A percentile compares a stretch with the other conserved stretches of the same genome.
These are phyloP conservation scores for Lactarius hatsudake DNA, from an alignment of 768 basidiomycete genomes.

Conservation along the genomic window DNA sequence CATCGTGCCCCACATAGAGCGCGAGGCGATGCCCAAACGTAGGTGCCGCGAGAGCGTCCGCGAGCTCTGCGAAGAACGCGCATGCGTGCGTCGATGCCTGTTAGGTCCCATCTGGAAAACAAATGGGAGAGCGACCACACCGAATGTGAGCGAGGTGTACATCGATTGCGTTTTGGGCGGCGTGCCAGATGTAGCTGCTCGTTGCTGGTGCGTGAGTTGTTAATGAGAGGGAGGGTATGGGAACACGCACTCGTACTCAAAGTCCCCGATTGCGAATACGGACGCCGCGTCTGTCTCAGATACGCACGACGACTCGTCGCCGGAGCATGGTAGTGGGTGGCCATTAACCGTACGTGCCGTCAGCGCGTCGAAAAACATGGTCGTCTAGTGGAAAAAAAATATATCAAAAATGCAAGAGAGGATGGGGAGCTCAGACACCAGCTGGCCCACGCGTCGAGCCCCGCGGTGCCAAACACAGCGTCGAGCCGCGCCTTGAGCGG, in stretches of 20 bases:
- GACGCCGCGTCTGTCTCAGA: slow-evolving; percentile 38
- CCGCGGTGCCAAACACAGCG: slow-evolving; percentile 41
- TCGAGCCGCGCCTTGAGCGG: slow-evolving; percentile 40
- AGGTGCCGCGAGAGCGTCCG: slow-evolving; percentile 36
- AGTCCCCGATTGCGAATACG: slow-evolving; percentile 40
- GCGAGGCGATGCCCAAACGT: slow-evolving; percentile 38
- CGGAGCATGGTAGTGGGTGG: slow-evolving; percentile 46
- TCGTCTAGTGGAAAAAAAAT: slow-evolving; percentile 36
- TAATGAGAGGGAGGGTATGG: neutral
- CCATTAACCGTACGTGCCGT: slow-evolving; percentile 47
- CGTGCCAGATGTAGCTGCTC: slow-evolving; percentile 48
- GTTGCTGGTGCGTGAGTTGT: neutral
- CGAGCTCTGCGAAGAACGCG: slow-evolving; percentile 46
- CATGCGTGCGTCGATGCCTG: slow-evolving; percentile 31
- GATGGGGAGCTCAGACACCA: slow-evolving; percentile 40
- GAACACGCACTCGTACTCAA: slow-evolving; percentile 39
- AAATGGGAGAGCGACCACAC: slow-evolving; percentile 26
- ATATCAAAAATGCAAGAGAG: neutral
- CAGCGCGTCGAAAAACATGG: slow-evolving; percentile 54
- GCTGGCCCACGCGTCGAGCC: slow-evolving; percentile 41
- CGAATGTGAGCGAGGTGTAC: slow-evolving; percentile 47
- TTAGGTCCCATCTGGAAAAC: neutral
- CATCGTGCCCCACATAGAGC: slow-evolving; percentile 49
- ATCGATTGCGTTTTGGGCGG: slow-evolving; percentile 42
- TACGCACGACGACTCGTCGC: slow-evolving; percentile 35